These are phyloP conservation scores for Metarhizium rileyi DNA, from an alignment of 2,329 filamentous ascomycete species.

Conservation along the genomic window DNA sequence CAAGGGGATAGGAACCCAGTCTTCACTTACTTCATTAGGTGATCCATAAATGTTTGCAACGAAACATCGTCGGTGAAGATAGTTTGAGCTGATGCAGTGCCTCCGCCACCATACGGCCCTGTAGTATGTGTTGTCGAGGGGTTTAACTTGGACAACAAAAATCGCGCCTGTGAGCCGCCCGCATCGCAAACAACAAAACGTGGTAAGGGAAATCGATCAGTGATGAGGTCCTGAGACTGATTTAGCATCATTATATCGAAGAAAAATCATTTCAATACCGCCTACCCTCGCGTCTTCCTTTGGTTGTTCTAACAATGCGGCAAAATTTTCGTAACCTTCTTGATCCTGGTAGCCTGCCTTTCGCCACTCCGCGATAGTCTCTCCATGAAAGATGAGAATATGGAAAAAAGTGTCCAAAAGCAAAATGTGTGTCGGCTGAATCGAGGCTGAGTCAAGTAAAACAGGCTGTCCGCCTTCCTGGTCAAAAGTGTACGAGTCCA, in stretches of 20 bases:
- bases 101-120: slow-evolving; percentile 80
- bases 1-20: background rate
- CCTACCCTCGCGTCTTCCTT: slow-evolving; percentile 92
- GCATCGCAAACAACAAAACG: slow-evolving; percentile 98
- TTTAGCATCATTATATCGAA: slow-evolving; percentile 8
- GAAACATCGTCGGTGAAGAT: slow-evolving; percentile 99
- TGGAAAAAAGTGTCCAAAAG: slow-evolving; percentile 99
- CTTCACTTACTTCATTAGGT: slow-evolving; percentile 80
- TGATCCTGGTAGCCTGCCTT: slow-evolving; percentile 98
- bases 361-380: slow-evolving; percentile 95
- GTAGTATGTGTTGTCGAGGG: slow-evolving; percentile 95
- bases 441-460: slow-evolving; percentile 91
- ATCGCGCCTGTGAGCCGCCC: slow-evolving; percentile 95
- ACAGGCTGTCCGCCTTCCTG: slow-evolving; percentile 89
- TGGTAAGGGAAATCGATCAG: slow-evolving; percentile 94
- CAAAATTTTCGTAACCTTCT: slow-evolving; percentile 96
- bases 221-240: slow-evolving; percentile 70
- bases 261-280: slow-evolving; percentile 8
- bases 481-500: slow-evolving; percentile 96
- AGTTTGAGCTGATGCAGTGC: slow-evolving; percentile 80
- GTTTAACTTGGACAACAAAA: slow-evolving; percentile 93
- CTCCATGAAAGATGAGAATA: slow-evolving; percentile 97
- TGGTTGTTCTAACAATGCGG: slow-evolving; percentile 74
- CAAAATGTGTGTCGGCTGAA: slow-evolving; percentile 86
- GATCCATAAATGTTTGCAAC: slow-evolving; percentile 98